Evolutionary conservation across 1,284 basidiomycete species (phyloP).

Genomic region (Polyporus tsugae): DNA sequence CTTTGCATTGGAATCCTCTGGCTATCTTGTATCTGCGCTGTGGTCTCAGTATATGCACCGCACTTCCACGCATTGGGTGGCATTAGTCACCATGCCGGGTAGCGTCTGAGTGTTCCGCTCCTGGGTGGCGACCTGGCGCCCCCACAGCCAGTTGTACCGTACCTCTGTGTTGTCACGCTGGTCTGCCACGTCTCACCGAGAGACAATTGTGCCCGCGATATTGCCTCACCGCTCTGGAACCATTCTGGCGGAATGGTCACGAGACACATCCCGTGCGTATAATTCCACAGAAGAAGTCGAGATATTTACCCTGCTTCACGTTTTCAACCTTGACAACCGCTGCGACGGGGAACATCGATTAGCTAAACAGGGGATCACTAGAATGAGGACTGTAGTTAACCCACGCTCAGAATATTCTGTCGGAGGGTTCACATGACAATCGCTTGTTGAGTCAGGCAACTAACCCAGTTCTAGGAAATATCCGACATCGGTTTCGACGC

Average conservation of each 20-base stretch:
- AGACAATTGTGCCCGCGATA: constrained; percentile 4
- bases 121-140: neutral
- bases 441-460: neutral
- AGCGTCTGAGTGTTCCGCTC: neutral
- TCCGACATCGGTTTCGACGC: constrained; percentile 95
- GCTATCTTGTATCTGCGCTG: neutral
- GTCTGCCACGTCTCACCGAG: constrained; percentile 3
- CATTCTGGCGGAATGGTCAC: neutral
- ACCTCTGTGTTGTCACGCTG: too few relatives aligned
- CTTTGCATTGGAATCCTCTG: neutral
- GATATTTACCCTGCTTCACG: neutral
- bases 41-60: too few relatives aligned
- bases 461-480: constrained; percentile 69
- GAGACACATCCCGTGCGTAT: too few relatives aligned
- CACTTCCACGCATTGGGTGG: neutral
- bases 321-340: neutral
- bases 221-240: constrained; percentile 3
- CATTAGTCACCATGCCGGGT: constrained; percentile 1
- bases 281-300: too few relatives aligned
- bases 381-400: neutral
- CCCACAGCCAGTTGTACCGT: neutral
- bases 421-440: neutral
- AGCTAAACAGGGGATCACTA: neutral
- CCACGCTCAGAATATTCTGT: neutral
- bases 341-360: neutral